Base-by-base conservation (phyloP, 2,329 filamentous ascomycete species). In the Metarhizium brunneum region DNA sequence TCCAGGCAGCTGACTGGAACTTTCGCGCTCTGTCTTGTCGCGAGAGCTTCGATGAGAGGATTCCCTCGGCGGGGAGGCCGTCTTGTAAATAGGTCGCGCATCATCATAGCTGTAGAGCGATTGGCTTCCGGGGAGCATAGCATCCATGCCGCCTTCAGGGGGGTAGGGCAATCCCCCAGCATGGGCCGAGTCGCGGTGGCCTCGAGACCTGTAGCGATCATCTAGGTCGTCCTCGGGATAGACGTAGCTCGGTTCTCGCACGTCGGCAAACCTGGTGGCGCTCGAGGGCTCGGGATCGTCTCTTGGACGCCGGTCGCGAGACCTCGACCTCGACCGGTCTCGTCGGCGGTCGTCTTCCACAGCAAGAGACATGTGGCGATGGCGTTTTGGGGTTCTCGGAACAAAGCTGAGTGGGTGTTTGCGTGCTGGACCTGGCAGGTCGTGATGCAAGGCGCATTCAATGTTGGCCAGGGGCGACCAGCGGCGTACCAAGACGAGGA, bases 291-390 rank as follows among this genome's bases (percentile, higher is more conserved):
- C 65, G 6, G 61, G 57, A 13, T 69, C 65, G 40, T 68, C 66
- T 50, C 59, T 65, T n/a, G 65, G 59, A 49, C 69, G 69, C 35
- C 65, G 64, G 56, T 69, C 68, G 58, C 69, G 66, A 69, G 75
- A 64, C 66, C 71, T 50, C 69, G 79, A 82, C 53, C 73, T 72
- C 53, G 78, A 77, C 54, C 77, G 77, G 51, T 70, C 74, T 54
- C 75, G 73, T 49, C 72, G 72, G 51, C 69, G 67, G 56, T 66
- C 65, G 55, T 75, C 73, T 57, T 77, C 75, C 54, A 79, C 74
- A 55, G 73, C 70, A 48, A 81, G 71, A 61, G 80, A 81, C 79
- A 82, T 83, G 63, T 40, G 47, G 47, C 11, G 35, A 35, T 32
- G 42, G 20, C 40, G n/a, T 5, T 47, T 40, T 43, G 18, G 29